phyloP scores from a whole-genome alignment of 2,329 filamentous ascomycete genomes.

The Colletotrichum lindemuthianum region DNA sequence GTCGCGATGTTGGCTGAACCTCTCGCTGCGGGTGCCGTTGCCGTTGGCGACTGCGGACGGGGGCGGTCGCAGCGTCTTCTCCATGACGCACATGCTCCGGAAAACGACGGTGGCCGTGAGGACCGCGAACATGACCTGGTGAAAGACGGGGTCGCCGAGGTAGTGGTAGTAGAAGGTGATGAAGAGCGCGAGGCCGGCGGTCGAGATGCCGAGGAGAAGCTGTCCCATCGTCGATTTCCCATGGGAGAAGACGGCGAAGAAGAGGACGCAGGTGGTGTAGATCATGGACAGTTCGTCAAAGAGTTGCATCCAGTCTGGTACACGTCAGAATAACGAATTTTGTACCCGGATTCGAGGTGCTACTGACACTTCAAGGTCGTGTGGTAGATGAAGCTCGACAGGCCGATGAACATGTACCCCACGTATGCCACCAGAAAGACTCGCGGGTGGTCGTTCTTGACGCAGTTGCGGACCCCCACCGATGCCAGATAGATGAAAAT shows the following conservation, averaged over 20 bases:
- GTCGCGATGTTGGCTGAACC: slow-evolving; percentile 49
- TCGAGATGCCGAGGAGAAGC: slow-evolving; percentile 63
- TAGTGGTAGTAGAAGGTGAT: slow-evolving; percentile 82
- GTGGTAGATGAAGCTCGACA: slow-evolving; percentile 67
- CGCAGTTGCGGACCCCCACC: slow-evolving; percentile 79
- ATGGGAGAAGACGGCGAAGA: slow-evolving; percentile 77
- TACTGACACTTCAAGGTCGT: slow-evolving; percentile 63
- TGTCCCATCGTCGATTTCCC: slow-evolving; percentile 63
- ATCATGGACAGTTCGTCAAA: slow-evolving; percentile 70
- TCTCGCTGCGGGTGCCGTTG: no score
- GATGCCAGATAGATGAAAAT: slow-evolving; percentile 82
- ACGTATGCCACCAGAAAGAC: slow-evolving; percentile 76
- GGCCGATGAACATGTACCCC: slow-evolving; percentile 64
- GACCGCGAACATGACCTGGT: slow-evolving; percentile 80
- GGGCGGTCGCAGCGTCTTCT: slow-evolving; percentile 52
- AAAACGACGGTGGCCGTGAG: slow-evolving; percentile 77
- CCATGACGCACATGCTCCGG: slow-evolving; percentile 80
- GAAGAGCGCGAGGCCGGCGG: slow-evolving; percentile 66
- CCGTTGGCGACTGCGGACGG: no score
- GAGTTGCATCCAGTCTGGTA: slow-evolving; percentile 65
- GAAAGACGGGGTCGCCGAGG: slow-evolving; percentile 84
- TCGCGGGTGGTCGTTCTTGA: slow-evolving; percentile 75
- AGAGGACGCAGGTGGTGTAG: slow-evolving; percentile 66
- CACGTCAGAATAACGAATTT: neutral
- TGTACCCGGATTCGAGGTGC: neutral